Evolutionary conservation across 73 alveolate species (phyloP).

Genomic region (Paramecium bursaria): DNA sequence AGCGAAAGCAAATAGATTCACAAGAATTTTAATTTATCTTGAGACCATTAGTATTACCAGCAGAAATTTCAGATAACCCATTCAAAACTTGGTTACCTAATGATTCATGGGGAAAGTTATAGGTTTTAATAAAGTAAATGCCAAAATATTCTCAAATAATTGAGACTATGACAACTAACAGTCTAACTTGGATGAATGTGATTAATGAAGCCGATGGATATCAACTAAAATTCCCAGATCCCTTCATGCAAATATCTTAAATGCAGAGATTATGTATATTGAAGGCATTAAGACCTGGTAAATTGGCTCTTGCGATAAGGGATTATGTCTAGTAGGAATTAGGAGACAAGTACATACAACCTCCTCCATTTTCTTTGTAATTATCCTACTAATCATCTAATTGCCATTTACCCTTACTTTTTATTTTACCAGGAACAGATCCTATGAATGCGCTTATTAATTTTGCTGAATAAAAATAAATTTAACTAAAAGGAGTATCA

Average conservation of each 20-base stretch:
- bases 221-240: conserved; percentile 57
- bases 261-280: conserved; percentile 64
- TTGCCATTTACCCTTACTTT: conserved; percentile 93
- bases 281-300: conserved; percentile 72
- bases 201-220: conserved; percentile 62
- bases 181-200: conserved; percentile 68
- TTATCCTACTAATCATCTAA: conserved; percentile 85
- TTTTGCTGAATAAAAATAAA: conserved; percentile 93
- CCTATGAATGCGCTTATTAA: conserved; percentile 94
- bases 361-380: conserved; percentile 94
- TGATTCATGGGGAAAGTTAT: conserved; percentile 57
- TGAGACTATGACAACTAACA: conserved; percentile 38
- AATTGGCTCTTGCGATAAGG: conserved; percentile 57
- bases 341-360: conserved; percentile 88
- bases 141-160: conserved; percentile 29
- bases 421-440: conserved; percentile 99
- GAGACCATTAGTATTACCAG: conserved; percentile 25
- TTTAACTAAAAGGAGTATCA: conserved; percentile 88
- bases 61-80: conserved; percentile 56
- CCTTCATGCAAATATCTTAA: conserved; percentile 42
- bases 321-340: conserved; percentile 65
- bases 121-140: conserved; percentile 20
- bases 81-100: conserved; percentile 48
- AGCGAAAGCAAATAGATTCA: conserved; percentile 66
- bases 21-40: conserved; percentile 79